Base-by-base conservation (phyloP, 805 yeast genomes). In the Sugiyamaella smithiae region DNA sequence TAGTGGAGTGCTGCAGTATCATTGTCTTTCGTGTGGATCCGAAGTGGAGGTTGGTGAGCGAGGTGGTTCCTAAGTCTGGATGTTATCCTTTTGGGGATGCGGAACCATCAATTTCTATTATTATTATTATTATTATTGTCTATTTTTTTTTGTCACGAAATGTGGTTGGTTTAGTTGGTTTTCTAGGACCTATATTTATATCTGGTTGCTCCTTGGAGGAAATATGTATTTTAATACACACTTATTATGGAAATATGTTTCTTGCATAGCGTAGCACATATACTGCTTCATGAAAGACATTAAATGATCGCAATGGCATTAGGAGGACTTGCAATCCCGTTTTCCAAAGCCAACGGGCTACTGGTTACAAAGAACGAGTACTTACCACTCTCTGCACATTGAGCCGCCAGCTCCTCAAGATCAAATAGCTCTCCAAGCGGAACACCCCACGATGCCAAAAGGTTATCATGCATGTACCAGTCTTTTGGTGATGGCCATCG, bases 21-120 rank as follows among this genome's bases (percentile, higher is more conserved):
- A 62, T 48, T 84, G 90, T 64, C 65, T 84, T 53, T 78, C 75
- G 51, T 81, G 85, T 62, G 79, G 78, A 33, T 74, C 78, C 31
- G 78, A 71, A 20, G 82, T 81, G 26, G 82, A 77, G 52, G 61
- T 59, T 5, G 52, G 56, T 7, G 58, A 52, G 46, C 31, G 53
- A 32, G 24, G 49, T n/a, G n/a, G n/a, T n/a, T 35, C 35, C 24
- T 12, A 22, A 23, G 9, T 24, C 26, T 8, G 12, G 9, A 25
- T 22, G 9, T 28, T 28, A 28, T 28, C 12, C 12, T 33, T n/a
- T 33, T 33, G 12, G 14, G 8, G 8, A 26, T 12, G 12, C 12
- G 17, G 23, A 35, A 23, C 12, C 40, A 11, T n/a, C 12, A 2
- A 20, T 26, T 38, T 4, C 7, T 46, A 37, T 28, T 23, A 28